phyloP scores from a whole-genome alignment of 1,139 yeast genomes.

The Magnusiomyces suaveolens region DNA sequence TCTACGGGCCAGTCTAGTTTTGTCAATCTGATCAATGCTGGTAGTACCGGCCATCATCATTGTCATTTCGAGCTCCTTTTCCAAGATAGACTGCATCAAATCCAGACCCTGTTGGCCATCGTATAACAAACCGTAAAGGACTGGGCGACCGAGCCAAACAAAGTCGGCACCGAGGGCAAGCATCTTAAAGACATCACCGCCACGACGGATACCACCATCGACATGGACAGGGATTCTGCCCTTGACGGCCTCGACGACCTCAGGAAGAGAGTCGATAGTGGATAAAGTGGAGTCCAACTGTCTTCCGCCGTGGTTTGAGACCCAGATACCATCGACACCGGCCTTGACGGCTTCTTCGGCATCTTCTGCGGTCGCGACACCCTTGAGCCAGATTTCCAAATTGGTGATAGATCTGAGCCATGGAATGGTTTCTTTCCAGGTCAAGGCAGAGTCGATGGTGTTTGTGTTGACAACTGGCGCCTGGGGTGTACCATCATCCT shows the following conservation, averaged over 20 bases:
- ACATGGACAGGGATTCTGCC: slow-evolving; percentile 49
- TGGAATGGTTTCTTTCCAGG: slow-evolving; percentile 48
- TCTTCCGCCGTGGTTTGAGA: slow-evolving; percentile 65
- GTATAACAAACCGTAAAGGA: slow-evolving; percentile 53
- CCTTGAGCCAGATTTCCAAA: slow-evolving; percentile 39
- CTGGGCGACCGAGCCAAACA: slow-evolving; percentile 62
- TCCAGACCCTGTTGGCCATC: slow-evolving; percentile 60
- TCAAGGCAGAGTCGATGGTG: slow-evolving; percentile 61
- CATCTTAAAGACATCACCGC: slow-evolving; percentile 59
- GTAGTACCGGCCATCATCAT: slow-evolving; percentile 29
- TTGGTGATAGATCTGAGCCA: slow-evolving; percentile 33
- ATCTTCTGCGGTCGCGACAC: slow-evolving; percentile 47
- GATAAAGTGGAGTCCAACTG: slow-evolving; percentile 56
- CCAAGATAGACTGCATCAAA: slow-evolving; percentile 25
- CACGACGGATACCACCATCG: slow-evolving; percentile 63
- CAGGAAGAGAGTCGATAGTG: slow-evolving; percentile 55
- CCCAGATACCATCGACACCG: slow-evolving; percentile 48
- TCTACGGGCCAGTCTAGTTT: slow-evolving; percentile 21
- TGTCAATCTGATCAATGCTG: slow-evolving; percentile 20
- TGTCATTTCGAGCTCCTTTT: slow-evolving; percentile 26
- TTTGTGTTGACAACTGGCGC: slow-evolving; percentile 16
- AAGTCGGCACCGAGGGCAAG: slow-evolving; percentile 64
- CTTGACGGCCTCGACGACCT: slow-evolving; percentile 42
- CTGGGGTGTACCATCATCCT: slow-evolving; percentile 11
- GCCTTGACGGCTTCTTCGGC: slow-evolving; percentile 44